Base-by-base conservation (phyloP, 352 stramenopile genomes). In the Phytophthora melonis region DNA sequence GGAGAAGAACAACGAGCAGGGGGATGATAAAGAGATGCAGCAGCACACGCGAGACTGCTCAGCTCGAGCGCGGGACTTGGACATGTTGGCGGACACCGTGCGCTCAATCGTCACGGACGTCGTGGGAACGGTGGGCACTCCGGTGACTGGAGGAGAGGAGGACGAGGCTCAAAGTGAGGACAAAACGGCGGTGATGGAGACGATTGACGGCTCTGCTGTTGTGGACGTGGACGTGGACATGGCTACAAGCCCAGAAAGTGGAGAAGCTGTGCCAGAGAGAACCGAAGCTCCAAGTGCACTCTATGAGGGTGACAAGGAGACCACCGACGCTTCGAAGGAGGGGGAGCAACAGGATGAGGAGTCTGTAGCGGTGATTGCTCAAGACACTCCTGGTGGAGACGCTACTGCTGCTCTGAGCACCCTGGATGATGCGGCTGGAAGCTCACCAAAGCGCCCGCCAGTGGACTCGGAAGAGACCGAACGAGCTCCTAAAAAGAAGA, bases 51-150 rank as follows among this genome's bases (percentile, higher is more conserved):
- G 6, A 45, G 57, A 58, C 16, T 14, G 63, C 11, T 23, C 56
- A 43, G 59, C 66, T 5, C 62, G 79, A 4, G 72, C 82, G 27
- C 74, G 68, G 9, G 77, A 92, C 43, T 75, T 90, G 41, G 81
- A 86, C 60, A 86, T 92, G 79, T 63, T 92, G 7, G 84, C 84
- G 3, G 81, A 90, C 58, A 92, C 84, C 1, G 82, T 92, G 49
- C 78, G 81, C 2, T 78, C 81, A 9, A 89, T 90, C 52, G 82
- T 85, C 21, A 80, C 67, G 3, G 66, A 76, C 23, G 79, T 80
- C 11, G 70, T 74, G 36, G 67, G 76, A 30, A 45, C 57, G 18
- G 57, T 49, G 23, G 27, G 34, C 11, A 7, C 45, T 41, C 21
- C 49, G 50, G 41, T 13, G 16, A 27, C 57, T 39, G 45, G 18